Base-by-base conservation (phyloP, 164 flowering plant species). In the Taxillus chinensis region DNA sequence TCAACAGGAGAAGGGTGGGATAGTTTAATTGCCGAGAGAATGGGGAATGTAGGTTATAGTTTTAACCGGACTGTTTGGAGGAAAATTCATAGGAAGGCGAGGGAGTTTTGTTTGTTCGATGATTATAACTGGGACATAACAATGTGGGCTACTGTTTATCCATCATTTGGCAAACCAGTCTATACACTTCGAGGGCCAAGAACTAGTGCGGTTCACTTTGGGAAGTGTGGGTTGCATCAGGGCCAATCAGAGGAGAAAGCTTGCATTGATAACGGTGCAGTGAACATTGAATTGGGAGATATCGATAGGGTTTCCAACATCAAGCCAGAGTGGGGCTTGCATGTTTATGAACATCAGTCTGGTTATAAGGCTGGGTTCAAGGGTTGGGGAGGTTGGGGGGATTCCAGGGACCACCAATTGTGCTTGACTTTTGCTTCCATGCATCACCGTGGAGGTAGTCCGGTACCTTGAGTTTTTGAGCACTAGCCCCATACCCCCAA, bases 311-410 rank as follows among this genome's bases (percentile, higher is more conserved):
- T 74, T 65, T 71, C 68, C 27, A 90, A 86, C 74, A 77, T 92
- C 56, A 79, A 81, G 14, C 39, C 82, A 1, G 71, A 79, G 3
- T 90, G 98, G 98, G 74, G 61, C 1, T 77, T 92, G 11, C 75
- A 73, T 48, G 67, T 77, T 38, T 69, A 57, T 53, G 41, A 63
- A 73, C 61, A 72, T 49, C 96, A 90, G 78, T 64, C 72, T 2
- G 96, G 96, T 7, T 92, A 92, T 75, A 68, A 83, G 72, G 98
- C 90, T 71, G 98, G 96, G 45, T 92, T 90, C 74, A 83, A 73
- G 69, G 98, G 98, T n/a, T 92, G 98, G 98, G 98, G 98, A 55
- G 98, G 98, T 48, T 92, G 98, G 98, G 98, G 98, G 5, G 98
- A 92, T 65, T 65, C 75, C 6, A 79, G 98, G 64, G 98, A 92